Conservation (phyloP, 2,329 filamentous ascomycete species). For the Kalaharituber pfeilii region DNA sequence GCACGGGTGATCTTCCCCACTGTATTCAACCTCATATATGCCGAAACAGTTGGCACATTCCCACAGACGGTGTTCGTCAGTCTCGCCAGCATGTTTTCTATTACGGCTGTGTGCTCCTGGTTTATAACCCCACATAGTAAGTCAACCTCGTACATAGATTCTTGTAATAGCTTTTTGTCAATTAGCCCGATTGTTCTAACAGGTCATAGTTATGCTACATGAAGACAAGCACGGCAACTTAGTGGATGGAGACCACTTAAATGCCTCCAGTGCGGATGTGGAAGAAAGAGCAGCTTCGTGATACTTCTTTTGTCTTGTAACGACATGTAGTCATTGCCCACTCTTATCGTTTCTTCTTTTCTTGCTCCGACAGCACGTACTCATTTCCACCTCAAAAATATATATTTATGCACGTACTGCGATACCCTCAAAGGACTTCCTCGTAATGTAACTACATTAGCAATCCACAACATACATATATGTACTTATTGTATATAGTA, state of each 20-base stretch:
- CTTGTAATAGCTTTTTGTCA: background rate
- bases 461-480: background rate
- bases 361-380: no score
- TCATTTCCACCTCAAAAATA: no score
- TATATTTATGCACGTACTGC: no score
- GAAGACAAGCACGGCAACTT: background rate
- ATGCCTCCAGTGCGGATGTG: no score
- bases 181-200: background rate
- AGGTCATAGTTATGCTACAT: background rate
- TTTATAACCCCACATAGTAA: conserved; percentile 42
- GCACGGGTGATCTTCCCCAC: conserved; percentile 58
- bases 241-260: background rate
- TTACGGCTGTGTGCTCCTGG: conserved; percentile 49
- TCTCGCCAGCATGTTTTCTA: conserved; percentile 46
- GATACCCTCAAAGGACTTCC: no score
- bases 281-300: no score
- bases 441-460: background rate
- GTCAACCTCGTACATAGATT: background rate
- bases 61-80: conserved; percentile 72
- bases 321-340: no score
- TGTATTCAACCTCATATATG: conserved; percentile 74
- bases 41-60: conserved; percentile 57
- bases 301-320: no score
- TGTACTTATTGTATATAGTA: background rate
- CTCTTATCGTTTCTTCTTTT: no score